phyloP scores from a whole-genome alignment of 805 yeast genomes.

The Candida maris region DNA sequence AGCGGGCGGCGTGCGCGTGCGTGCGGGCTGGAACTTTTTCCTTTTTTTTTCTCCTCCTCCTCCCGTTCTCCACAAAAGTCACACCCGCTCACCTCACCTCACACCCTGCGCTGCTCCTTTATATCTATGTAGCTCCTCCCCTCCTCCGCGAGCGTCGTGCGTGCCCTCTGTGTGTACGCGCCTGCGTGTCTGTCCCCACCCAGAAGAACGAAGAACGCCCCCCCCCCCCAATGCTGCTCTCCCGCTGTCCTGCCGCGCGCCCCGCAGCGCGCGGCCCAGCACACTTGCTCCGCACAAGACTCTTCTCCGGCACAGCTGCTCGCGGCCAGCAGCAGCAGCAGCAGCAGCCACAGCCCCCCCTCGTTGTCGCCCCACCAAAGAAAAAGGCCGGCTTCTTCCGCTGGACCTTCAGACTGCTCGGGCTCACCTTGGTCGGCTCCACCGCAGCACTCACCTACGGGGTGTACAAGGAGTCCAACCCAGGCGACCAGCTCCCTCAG shows the following conservation, averaged over 20 bases:
- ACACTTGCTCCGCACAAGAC: conserved; percentile 7
- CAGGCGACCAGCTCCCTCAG: conserved; percentile 58
- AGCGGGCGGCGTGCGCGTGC: too few species aligned
- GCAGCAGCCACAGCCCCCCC: too few species aligned
- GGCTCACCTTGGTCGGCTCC: conserved; percentile 46
- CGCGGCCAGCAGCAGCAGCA: conserved; percentile 5
- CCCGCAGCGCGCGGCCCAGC: conserved; percentile 2
- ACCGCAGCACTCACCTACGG: conserved; percentile 59
- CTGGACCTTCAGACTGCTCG: conserved; percentile 45
- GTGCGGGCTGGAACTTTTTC: too few species aligned
- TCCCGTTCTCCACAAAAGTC: too few species aligned
- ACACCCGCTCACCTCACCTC: too few species aligned
- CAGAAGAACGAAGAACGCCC: too few species aligned
- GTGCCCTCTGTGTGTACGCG: too few species aligned
- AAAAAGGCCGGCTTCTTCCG: conserved; percentile 29
- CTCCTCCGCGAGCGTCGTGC: too few species aligned
- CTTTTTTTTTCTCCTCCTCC: too few species aligned
- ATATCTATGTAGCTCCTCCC: too few species aligned
- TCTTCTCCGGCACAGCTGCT: conserved; percentile 5
- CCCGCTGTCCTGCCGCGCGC: neutral
- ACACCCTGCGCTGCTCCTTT: too few species aligned
- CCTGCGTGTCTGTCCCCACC: too few species aligned
- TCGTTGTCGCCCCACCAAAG: conserved; percentile 2
- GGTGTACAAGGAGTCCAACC: conserved; percentile 58
- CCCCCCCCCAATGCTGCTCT: neutral